A percentile compares a stretch with the other conserved stretches of the same genome.
These are phyloP conservation scores for Umbellularia californica DNA, from an alignment of 164 flowering plant species.

Conservation along the genomic window DNA sequence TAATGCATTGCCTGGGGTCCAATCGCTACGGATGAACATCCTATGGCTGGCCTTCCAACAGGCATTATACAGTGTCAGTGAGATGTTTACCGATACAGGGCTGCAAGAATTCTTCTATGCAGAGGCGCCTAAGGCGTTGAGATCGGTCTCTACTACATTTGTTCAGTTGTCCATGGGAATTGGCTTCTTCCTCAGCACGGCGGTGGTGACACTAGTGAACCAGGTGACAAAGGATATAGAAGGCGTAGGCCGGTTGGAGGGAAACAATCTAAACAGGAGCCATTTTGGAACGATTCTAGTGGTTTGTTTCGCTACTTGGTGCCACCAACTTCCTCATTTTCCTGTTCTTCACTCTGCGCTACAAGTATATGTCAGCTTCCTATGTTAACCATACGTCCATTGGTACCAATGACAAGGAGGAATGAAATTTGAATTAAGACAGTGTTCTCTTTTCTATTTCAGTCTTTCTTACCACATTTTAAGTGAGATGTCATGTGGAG, in stretches of 20 bases:
- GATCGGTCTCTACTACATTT: constrained; percentile 39
- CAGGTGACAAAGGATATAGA: constrained; percentile 25
- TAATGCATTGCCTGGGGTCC: constrained; percentile 31
- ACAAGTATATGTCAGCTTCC: constrained; percentile 33
- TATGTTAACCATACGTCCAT: constrained; percentile 1
- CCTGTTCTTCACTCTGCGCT: constrained; percentile 37
- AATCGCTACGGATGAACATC: constrained; percentile 36
- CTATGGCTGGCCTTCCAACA: constrained; percentile 52
- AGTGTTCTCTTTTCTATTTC: background rate
- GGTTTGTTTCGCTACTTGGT: constrained; percentile 41
- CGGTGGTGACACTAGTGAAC: constrained; percentile 44
- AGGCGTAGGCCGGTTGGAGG: constrained; percentile 46
- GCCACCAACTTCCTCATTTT: constrained; percentile 38
- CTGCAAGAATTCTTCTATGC: constrained; percentile 53
- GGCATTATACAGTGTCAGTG: constrained; percentile 52
- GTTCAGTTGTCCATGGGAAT: constrained; percentile 47
- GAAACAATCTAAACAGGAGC: constrained; percentile 45
- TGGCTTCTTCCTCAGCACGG: constrained; percentile 44
- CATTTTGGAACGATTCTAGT: constrained; percentile 48
- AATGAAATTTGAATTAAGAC: background rate
- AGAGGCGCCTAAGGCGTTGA: constrained; percentile 40
- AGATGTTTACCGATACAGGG: constrained; percentile 49
- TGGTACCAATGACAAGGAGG: background rate
- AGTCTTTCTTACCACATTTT: no score
- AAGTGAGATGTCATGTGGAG: background rate